Base-by-base conservation (phyloP, 176 grass and related monocot genomes). In the Poa pratensis region DNA sequence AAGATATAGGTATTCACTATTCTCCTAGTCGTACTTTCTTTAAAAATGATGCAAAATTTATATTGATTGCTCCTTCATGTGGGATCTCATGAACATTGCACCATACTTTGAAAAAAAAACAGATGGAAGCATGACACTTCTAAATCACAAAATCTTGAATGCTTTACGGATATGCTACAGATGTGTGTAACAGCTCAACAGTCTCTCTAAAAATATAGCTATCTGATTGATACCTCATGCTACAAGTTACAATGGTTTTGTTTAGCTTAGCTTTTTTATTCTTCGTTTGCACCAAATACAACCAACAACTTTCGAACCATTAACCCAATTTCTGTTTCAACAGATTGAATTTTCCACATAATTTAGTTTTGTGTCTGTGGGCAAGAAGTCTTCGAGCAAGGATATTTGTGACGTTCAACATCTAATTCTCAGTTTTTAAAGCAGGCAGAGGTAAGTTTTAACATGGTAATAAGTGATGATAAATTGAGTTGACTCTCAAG, bases 351-450 rank as follows among this genome's bases (percentile, higher is more conserved):
- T 79, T 78, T 79, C 23, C 15, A 18, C 15, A 63, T 26, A 79
- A 64, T 20, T 64, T 28, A 45, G 2, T 79, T 48, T 48, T 40
- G 20, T 46, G 45, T 16, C 15, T 79, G 8, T 46, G 16, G 13
- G 42, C 10, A 79, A 39, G 7, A 62, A 79, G 24, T 80, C 23
- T 49, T 65, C 23, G 2, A 80, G 8, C 39, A 65, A 81, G 52
- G 52, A 59, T 57, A 82, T 82, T 26, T 82, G 62, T 58, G n/a
- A 46, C 15, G 16, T 83, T 24, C 23, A 59, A 60, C 14, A 72
- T 27, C 5, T 27, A 69, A 34, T 45, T 57, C 32, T 59, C 49
- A 39, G 18, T 48, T 15, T 57, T 73, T 83, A 59, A 15, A 73
- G 8, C 42, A 42, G 16, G 49, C 34, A 46, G 16, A 72, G 32